Conservation (phyloP, 306 rosid species). For the Cucurbita ficifolia region DNA sequence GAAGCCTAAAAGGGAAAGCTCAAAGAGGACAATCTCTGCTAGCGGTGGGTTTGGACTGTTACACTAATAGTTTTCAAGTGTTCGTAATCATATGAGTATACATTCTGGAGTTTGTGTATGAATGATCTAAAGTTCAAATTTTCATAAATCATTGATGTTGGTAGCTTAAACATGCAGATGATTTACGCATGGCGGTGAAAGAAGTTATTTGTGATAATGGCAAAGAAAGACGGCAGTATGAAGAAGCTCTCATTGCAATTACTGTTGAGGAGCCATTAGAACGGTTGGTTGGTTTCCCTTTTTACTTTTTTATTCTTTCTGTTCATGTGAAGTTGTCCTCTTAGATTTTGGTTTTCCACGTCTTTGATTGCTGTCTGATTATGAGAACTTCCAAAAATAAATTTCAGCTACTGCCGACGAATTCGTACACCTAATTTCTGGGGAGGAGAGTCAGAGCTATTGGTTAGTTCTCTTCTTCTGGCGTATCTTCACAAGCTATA, state of each 20-base stretch:
- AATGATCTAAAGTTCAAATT: background rate
- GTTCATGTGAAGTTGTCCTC: background rate
- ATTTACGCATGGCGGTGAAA: constrained; percentile 80
- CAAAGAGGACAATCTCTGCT: too few relatives aligned
- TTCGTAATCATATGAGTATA: background rate
- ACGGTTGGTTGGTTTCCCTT: constrained; percentile 25
- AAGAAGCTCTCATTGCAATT: constrained; percentile 72
- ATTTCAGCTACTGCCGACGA: constrained; percentile 74
- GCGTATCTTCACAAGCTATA: background rate
- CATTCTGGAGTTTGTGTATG: background rate
- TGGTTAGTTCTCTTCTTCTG: constrained; percentile 40
- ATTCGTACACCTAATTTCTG: constrained; percentile 71
- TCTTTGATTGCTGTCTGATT: background rate
- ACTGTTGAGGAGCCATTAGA: constrained; percentile 73
- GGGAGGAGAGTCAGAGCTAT: constrained; percentile 95
- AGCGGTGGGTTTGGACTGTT: too few relatives aligned
- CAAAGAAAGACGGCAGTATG: constrained; percentile 43
- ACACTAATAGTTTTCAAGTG: background rate
- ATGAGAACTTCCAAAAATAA: background rate
- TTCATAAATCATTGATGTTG: background rate
- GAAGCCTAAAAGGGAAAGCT: too few relatives aligned
- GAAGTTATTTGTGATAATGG: constrained; percentile 63
- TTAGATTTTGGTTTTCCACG: background rate
- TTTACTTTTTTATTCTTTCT: background rate
- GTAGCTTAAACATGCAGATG: constrained; percentile 38